These are phyloP conservation scores for Pseudocercospora vitis DNA, from an alignment of 2,329 filamentous ascomycete species.

Conservation along the genomic window DNA sequence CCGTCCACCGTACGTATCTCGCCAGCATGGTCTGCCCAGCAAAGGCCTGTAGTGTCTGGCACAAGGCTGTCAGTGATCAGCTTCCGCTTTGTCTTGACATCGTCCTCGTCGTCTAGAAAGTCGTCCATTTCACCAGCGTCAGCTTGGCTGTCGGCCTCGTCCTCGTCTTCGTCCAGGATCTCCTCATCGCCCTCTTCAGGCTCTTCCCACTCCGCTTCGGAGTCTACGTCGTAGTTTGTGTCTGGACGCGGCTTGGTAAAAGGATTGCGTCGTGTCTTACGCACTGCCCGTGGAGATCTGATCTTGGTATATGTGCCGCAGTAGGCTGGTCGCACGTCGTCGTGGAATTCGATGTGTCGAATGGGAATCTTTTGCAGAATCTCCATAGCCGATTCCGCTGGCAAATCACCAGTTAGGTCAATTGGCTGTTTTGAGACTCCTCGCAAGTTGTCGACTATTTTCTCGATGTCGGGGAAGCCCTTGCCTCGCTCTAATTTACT, in stretches of 20 bases:
- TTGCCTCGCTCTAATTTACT: slow-evolving; percentile 23
- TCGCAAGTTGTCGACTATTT: slow-evolving; percentile 47
- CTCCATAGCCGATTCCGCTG: slow-evolving; percentile 23
- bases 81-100: slow-evolving; percentile 62
- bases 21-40: slow-evolving; percentile 69
- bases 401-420: slow-evolving; percentile 44
- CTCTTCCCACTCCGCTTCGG: slow-evolving; percentile 80
- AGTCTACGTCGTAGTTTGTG: slow-evolving; percentile 80
- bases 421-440: slow-evolving; percentile 44
- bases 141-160: slow-evolving; percentile 68
- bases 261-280: slow-evolving; percentile 56
- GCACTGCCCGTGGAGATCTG: slow-evolving; percentile 47
- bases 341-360: slow-evolving; percentile 62
- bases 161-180: slow-evolving; percentile 63
- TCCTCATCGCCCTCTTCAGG: slow-evolving; percentile 68
- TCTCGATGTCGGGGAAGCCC: slow-evolving; percentile 23
- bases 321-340: slow-evolving; percentile 67
- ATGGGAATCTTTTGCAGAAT: slow-evolving; percentile 53
- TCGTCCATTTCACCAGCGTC: slow-evolving; percentile 85
- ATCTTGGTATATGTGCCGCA: slow-evolving; percentile 69
- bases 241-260: slow-evolving; percentile 57
- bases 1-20: slow-evolving; percentile 46
- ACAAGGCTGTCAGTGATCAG: slow-evolving; percentile 66
- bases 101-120: slow-evolving; percentile 82
- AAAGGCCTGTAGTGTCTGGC: slow-evolving; percentile 75